Base-by-base conservation (phyloP, 176 grass and related monocot species). In the sorghum (Sorghum bicolor) region DNA sequence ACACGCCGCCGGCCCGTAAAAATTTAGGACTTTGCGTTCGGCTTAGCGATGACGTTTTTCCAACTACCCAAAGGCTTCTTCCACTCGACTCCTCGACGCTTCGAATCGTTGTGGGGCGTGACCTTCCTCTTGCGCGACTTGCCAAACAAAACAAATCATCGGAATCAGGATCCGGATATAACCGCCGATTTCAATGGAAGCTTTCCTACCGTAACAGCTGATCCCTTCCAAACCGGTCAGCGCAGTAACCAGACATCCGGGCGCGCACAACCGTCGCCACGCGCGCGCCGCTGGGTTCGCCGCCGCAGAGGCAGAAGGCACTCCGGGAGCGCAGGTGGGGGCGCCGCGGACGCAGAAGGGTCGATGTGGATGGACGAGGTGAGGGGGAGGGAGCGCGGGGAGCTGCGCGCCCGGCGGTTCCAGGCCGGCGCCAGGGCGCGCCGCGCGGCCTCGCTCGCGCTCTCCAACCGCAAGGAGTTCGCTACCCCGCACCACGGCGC, bases 391-490 rank as follows among this genome's bases (percentile, higher is more conserved):
- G 96, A 98, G 88, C 84, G 82, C 58, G 93, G 93, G 44, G 85
- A 82, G 55, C 89, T 90, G 34, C 58, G 55, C n/a, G 74, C 89
- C 6, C 32, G 26, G 79, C 65, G 89, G 41, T 98, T 95, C 77
- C n/a, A 79, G 85, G 75, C 76, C 16, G 53, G 65, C 69, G 38
- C 87, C 13, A 77, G 89, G 31, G 71, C 87, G 76, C 70, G 82
- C 28, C 85, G 96, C 83, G 65, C 90, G 34, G 68, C 83, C 67
- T 76, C 93, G 50, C 87, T 98, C 64, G 64, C 80, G 38, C 87
- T 98, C 64, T 93, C 93, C 77, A 98, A 98, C 60, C 83, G 85
- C 77, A 98, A 93, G 87, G 96, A 98, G 57, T 77, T 98, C 80
- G 57, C 83, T 38, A 88, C 84, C 72, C 89, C 88, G 30, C 93